Base-by-base conservation (phyloP, 1,284 basidiomycete genomes). In the Neonothopanus nambi region DNA sequence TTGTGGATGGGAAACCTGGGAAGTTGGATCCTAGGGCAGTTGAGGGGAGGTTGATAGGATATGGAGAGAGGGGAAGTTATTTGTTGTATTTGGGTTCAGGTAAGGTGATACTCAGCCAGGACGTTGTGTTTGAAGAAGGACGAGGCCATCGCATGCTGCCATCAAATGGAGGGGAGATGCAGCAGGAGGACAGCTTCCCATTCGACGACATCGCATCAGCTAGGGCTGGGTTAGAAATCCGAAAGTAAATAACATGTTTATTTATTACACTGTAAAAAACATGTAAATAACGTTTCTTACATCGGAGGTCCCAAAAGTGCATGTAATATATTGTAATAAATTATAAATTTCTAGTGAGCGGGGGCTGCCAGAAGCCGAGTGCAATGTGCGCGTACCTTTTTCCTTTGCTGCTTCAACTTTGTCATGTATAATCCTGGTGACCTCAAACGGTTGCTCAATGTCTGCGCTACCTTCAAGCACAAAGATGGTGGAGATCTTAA, bases 51-150 rank as follows among this genome's bases (percentile, higher is more conserved):
- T 26, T 67, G 26, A 55, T 68, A 13, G 63, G 66, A 0, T 70
- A 66, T 41, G 59, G 52, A 28, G 46, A 55, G 0, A 45, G 54
- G 0, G 60, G 59, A 1, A 57, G 54, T 0, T 68, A 68, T 37
- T 54, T 57, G 13, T 23, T 69, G 5, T 62, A 59, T 30, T 15
- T 47, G 1, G 2, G 30, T 0, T 46, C 42, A 0, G 57, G 61
- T 4, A 39, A 26, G 1, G 21, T 60, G 5, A 20, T 61, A n/a
- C 44, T 15, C 3, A 55, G 53, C 1, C 36, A 59, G 15, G 65
- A 68, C 36, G 63, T 67, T 1, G 55, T 63, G 9, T 68, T 68
- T 40, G 61, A 67, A 6, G 63, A 68, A 26, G 60, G 59, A 0
- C 57, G 61, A 0, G 9, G 15, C 1, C 55, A 50, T 1, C 57